Percentiles rank a stretch among this genome's conserved stretches.
Conservation (phyloP, 1,284 basidiomycete genomes). For the Macrocybe sp. region DNA sequence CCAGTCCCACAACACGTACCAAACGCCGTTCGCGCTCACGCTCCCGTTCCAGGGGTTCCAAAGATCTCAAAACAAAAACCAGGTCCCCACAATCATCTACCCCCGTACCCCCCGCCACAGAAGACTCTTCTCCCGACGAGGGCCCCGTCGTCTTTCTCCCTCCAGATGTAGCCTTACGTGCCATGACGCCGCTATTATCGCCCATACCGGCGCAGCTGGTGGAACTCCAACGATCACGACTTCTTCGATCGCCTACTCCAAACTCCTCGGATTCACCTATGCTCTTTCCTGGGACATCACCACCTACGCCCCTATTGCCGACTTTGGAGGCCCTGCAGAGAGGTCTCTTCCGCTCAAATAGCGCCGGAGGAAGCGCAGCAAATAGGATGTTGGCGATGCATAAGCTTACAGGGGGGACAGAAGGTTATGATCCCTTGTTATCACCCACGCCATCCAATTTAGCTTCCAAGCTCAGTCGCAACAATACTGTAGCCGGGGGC, state of each 20-base stretch:
- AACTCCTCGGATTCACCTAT: conserved; percentile 42
- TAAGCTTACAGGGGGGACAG: conserved; percentile 64
- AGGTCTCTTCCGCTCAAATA: conserved; percentile 74
- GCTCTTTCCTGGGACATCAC: conserved; percentile 57
- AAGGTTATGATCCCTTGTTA: conserved; percentile 52
- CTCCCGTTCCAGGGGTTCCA: conserved; percentile 68
- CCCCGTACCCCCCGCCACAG: conserved; percentile 37
- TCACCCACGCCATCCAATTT: conserved; percentile 47
- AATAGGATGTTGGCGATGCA: conserved; percentile 62
- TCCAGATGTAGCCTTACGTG: conserved; percentile 33
- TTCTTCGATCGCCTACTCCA: conserved; percentile 53
- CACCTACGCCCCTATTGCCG: conserved; percentile 55
- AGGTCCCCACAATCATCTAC: conserved; percentile 40
- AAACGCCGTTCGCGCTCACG: conserved; percentile 73
- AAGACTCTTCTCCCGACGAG: conserved; percentile 71
- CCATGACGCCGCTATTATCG: conserved; percentile 47
- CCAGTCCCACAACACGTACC: conserved; percentile 32
- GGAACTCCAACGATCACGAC: conserved; percentile 44
- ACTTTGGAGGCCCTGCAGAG: conserved; percentile 67
- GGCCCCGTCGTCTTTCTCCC: conserved; percentile 33
- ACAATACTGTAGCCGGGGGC: conserved; percentile 76
- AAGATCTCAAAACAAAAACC: conserved; percentile 61
- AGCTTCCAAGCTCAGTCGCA: conserved; percentile 50
- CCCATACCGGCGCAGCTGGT: conserved; percentile 61
- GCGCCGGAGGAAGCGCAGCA: conserved; percentile 51